Evolutionary conservation across 2,329 filamentous ascomycete species (phyloP), one percentile per base, ranked within the genome.

Genomic region (Aspergillus awamori): DNA sequence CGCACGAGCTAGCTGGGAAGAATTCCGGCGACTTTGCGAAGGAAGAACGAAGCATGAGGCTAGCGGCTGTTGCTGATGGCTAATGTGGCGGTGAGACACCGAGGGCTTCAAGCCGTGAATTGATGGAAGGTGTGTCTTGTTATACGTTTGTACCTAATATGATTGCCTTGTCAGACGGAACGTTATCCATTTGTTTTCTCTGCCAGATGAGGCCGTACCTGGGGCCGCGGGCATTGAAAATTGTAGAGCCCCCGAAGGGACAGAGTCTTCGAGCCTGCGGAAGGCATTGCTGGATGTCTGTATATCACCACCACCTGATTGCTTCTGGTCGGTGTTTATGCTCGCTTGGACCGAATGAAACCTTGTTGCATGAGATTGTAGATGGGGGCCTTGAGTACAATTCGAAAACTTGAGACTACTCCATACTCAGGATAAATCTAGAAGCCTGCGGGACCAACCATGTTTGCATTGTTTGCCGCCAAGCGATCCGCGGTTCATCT

Each of bases 1-100:
- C 57, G 67, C 69, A 55, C 69, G 69, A 22, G 73, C 67, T 53
- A 72, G 63, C 47, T 69, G 66, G 26, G 67, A 69, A 39, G 71
- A 72, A 28, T 67, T 65, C 53, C 66, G 61, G 53, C 55, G 63
- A 58, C 57, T 59, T 63, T 70, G 65, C 15, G 57, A 59, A 53
- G 64, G 64, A 57, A 53, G 36, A 22, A 30, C 39, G 54, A 52
- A 45, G 15, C 41, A 11, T 48, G 57, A 53, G 53, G 33, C 15
- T 8, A 53, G 5, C 33, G 45, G 48, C 45, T 28, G 58, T 26
- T 53, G 61, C 41, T 49, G 63, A 10, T 41, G 39, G 17, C 22
- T 47, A 39, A 39, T 26, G 39, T 13, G 45, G 10, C 48, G 49
- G 26, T 20, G 22, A 30, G 26, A 10, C 8, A 30, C 26, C 17